Evolutionary conservation across 257 asterid genomes (phyloP), one percentile per base, ranked within the genome.

Genomic region (Marsdenia floribunda): DNA sequence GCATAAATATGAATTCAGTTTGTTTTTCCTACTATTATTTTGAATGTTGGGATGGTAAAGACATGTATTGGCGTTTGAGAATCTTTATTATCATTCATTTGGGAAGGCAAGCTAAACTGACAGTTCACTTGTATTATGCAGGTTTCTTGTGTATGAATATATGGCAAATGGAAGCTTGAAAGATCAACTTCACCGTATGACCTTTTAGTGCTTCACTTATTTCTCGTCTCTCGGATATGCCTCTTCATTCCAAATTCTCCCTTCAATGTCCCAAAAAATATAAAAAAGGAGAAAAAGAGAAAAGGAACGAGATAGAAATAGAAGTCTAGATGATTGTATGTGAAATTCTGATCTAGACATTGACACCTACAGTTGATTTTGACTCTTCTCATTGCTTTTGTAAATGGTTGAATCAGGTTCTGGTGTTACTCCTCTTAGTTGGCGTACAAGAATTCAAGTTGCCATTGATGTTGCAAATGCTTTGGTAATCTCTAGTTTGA

Each of bases 391-490:
- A 66, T 52, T 70, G 53, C 35, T 29, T 50, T 42, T 69, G 44
- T 66, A 66, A 72, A 16, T 70, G 64, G 21, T 49, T 57, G 60
- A 69, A 77, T 59, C 94, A 95, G 98, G 91, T 76, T 85, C 90
- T 71, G 90, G 90, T 76, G 86, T 75, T 80, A 80, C 90, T 79
- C 97, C 96, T 46, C 84, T 95, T 76, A 87, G 88, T 85, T 95
- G 99, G 98, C 84, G 77, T 59, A 80, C 89, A 40, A 88, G 99
- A 82, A 84, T 92, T 82, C 99, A 89, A 82, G 84, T 95, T 59
- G 94, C 97, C 60, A 88, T 92, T 50, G 99, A 90, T 75, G 91
- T 95, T 59, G 99, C 99, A 40, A 95, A 95, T 80, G 98, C 98
- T 33, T 84, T 95, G 96, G 99, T 95, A 88, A 80, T 67, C 60